Evolutionary conservation across 345 rosid genomes (phyloP), one percentile per base, ranked within the genome.

Genomic region (Lepidium didymum): DNA sequence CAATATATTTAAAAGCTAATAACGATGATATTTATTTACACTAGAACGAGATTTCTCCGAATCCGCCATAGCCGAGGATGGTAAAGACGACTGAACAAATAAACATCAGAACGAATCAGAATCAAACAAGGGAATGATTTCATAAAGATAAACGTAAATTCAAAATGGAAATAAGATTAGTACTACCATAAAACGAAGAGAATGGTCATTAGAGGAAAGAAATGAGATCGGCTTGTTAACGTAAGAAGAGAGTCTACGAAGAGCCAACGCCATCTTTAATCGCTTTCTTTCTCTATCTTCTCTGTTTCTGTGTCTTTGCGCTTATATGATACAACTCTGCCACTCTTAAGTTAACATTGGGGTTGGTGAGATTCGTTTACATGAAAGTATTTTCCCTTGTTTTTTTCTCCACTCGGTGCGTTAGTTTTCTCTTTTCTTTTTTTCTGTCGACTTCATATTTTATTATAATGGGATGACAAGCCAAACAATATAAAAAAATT

Each of bases 191-290:
- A 50, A 62, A 56, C 75, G 79, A 54, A 84, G 41, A 73, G 82
- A 80, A 60, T 68, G 75, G 77, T 80, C 80, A 69, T 79, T 75
- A 51, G 72, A 50, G 67, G 62, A 72, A 45, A 66, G 5, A 14
- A 53, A 43, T 8, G 58, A 77, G 79, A 80, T 54, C 50, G 87
- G 80, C n/a, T 69, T 69, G 51, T 62, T 72, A 51, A 83, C 31
- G 72, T 83, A 79, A 75, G 87, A 62, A 58, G 91, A 79, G 76
- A 90, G 78, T 56, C 86, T 81, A 56, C 92, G 87, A 72, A 92
- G 88, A 71, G 88, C 87, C 72, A 82, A 74, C 44, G 92, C 85
- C 88, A 83, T 78, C 9, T 35, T 73, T 4, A 36, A 10, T 54
- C 16, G 43, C 35, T 31, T 72, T 66, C 56, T 56, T 52, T 47